These are phyloP conservation scores for Trifolium subterraneum DNA, from an alignment of 306 rosid species.

Conservation along the genomic window DNA sequence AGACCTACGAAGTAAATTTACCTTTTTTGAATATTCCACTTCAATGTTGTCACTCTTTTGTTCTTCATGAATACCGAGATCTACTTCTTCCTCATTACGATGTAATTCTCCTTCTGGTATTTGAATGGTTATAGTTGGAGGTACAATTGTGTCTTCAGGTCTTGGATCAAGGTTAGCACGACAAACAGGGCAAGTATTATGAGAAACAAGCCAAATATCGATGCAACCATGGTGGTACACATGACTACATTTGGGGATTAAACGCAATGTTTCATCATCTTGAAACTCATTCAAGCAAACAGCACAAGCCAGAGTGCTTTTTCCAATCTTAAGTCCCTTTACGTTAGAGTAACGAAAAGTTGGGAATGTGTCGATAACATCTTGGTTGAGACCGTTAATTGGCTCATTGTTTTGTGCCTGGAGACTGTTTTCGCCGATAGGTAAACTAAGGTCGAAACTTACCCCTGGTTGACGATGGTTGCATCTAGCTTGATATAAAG, in stretches of 20 bases:
- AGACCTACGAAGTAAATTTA: constrained; percentile 32
- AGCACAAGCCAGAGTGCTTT: constrained; percentile 69
- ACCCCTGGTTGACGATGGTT: constrained; percentile 34
- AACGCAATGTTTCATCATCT: constrained; percentile 70
- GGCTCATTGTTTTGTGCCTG: not conserved
- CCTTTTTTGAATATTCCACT: constrained; percentile 29
- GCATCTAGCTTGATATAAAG: constrained; percentile 80
- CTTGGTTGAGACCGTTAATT: constrained; percentile 59
- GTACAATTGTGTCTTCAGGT: constrained; percentile 45
- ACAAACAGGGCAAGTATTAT: constrained; percentile 85
- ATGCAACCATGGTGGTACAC: constrained; percentile 76
- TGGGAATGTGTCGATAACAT: constrained; percentile 66
- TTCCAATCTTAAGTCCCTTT: constrained; percentile 68
- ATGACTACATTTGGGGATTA: constrained; percentile 65
- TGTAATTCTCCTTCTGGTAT: constrained; percentile 12
- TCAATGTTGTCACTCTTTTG: not conserved
- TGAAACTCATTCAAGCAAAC: constrained; percentile 81
- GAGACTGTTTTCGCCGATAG: not conserved
- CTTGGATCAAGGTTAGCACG: constrained; percentile 65
- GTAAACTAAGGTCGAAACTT: constrained; percentile 25
- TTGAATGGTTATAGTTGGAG: not conserved
- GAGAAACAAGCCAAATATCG: constrained; percentile 70
- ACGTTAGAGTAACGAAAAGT: constrained; percentile 72
- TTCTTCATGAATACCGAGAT: not conserved
- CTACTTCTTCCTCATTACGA: not conserved